Evolutionary conservation across 495 filamentous ascomycete genomes (phyloP).

Genomic region (Aspergillus carlsbadensis): DNA sequence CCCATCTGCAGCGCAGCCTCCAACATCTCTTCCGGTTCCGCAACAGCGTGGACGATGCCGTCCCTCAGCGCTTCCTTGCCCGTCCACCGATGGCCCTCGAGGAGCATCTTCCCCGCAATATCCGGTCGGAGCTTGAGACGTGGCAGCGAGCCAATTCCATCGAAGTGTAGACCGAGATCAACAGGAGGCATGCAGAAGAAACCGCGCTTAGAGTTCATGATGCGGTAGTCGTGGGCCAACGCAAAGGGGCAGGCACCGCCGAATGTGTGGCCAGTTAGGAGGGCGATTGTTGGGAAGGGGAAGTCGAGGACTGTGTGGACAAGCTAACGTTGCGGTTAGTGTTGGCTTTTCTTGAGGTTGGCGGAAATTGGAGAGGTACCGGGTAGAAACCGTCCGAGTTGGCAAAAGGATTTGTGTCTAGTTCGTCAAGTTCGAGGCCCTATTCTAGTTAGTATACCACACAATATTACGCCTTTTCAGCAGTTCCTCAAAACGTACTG

Average conservation of each 20-base stretch:
- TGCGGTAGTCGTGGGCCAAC: slow-evolving; percentile 48
- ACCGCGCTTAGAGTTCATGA: slow-evolving; percentile 51
- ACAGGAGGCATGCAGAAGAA: slow-evolving; percentile 51
- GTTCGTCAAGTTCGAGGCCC: slow-evolving; percentile 50
- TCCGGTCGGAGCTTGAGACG: slow-evolving; percentile 47
- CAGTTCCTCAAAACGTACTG: slow-evolving; percentile 21
- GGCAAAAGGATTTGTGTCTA: slow-evolving; percentile 45
- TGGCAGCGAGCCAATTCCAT: slow-evolving; percentile 48
- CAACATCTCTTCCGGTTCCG: slow-evolving; percentile 46
- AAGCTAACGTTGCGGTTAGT: slow-evolving; percentile 24
- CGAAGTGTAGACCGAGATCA: slow-evolving; percentile 50
- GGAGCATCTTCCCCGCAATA: slow-evolving; percentile 50
- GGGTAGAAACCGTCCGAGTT: slow-evolving; percentile 52
- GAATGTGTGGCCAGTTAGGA: slow-evolving; percentile 52
- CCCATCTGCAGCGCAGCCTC: slow-evolving; percentile 41
- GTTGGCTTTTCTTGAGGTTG: neutral
- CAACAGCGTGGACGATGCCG: slow-evolving; percentile 49
- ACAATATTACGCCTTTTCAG: no score
- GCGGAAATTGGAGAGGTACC: slow-evolving; percentile 6
- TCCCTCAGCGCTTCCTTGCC: slow-evolving; percentile 46
- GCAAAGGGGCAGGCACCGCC: slow-evolving; percentile 49
- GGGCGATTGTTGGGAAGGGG: slow-evolving; percentile 51
- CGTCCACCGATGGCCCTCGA: slow-evolving; percentile 53
- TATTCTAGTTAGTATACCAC: slow-evolving; percentile 5
- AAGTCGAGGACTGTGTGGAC: slow-evolving; percentile 52